Percentiles rank a stretch among this genome's conserved stretches.
These are phyloP conservation scores for Colletotrichum sp. DNA, from an alignment of 2,329 filamentous ascomycete genomes.

Conservation along the genomic window DNA sequence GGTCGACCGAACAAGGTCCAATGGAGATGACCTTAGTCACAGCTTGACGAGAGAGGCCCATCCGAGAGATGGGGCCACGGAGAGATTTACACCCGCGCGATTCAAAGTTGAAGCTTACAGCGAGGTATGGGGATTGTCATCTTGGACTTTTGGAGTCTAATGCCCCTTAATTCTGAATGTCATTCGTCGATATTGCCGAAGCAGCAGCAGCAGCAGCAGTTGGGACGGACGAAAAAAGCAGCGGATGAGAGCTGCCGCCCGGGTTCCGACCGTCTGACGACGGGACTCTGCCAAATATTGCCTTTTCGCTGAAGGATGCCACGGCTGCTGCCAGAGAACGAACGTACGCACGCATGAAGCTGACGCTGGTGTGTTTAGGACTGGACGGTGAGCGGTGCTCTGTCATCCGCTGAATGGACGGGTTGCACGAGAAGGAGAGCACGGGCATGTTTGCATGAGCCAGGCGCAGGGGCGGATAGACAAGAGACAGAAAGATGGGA, in stretches of 20 bases:
- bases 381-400: constrained; percentile 2
- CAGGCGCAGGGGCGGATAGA: not conserved
- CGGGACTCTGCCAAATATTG: not conserved
- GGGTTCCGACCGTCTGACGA: not conserved
- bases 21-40: constrained; percentile 1
- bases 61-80: not conserved
- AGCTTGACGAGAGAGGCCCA: not conserved
- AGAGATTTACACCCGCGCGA: not conserved
- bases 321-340: not conserved
- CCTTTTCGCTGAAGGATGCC: not conserved
- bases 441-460: constrained; percentile 12
- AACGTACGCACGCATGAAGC: constrained; percentile 8
- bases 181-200: not conserved
- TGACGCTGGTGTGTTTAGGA: constrained; percentile 5
- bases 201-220: not conserved
- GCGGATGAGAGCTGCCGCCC: not conserved
- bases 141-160: not conserved
- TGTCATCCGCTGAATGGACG: constrained; percentile 13
- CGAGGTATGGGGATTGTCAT: not conserved
- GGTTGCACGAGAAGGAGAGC: not conserved
- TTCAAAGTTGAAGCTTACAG: not conserved
- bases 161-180: not conserved
- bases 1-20: not conserved
- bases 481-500: not conserved
- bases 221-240: constrained; percentile 11